Percentiles rank a stretch among this genome's conserved stretches.
Evolutionary conservation across 2,329 filamentous ascomycete species (phyloP).

Genomic region (Stemphylium lycopersici): DNA sequence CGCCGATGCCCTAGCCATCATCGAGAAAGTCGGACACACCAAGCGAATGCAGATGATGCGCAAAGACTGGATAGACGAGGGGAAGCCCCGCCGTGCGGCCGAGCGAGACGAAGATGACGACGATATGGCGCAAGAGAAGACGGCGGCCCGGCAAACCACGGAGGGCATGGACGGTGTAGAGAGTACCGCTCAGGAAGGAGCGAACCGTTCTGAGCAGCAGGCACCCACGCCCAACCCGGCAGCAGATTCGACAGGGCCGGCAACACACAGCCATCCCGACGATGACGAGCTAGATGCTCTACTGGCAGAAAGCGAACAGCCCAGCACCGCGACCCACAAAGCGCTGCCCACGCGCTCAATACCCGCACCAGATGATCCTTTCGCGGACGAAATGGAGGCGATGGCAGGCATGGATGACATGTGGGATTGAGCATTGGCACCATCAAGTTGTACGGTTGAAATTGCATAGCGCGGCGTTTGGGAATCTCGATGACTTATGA

Average conservation of each 20-base stretch:
- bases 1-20: constrained; percentile 83
- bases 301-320: constrained; percentile 55
- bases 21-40: constrained; percentile 91
- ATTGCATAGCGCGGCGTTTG: constrained; percentile 37
- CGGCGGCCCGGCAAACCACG: constrained; percentile 5
- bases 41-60: constrained; percentile 76
- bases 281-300: constrained; percentile 61
- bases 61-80: constrained; percentile 82
- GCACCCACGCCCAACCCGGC: constrained; percentile 15
- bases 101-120: constrained; percentile 40
- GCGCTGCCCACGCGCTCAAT: constrained; percentile 16
- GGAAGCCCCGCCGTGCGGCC: constrained; percentile 58
- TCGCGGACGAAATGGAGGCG: constrained; percentile 49
- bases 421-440: constrained; percentile 26
- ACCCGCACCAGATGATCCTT: constrained; percentile 37
- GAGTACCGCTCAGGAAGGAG: background rate
- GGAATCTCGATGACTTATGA: background rate
- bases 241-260: constrained; percentile 17
- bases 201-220: background rate
- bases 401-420: constrained; percentile 49
- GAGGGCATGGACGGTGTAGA: constrained; percentile 22
- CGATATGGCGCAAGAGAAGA: constrained; percentile 1
- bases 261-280: constrained; percentile 51
- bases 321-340: constrained; percentile 10
- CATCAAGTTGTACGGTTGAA: background rate